Conservation (phyloP, 352 stramenopile species). For the Globisporangium mamillatum region DNA sequence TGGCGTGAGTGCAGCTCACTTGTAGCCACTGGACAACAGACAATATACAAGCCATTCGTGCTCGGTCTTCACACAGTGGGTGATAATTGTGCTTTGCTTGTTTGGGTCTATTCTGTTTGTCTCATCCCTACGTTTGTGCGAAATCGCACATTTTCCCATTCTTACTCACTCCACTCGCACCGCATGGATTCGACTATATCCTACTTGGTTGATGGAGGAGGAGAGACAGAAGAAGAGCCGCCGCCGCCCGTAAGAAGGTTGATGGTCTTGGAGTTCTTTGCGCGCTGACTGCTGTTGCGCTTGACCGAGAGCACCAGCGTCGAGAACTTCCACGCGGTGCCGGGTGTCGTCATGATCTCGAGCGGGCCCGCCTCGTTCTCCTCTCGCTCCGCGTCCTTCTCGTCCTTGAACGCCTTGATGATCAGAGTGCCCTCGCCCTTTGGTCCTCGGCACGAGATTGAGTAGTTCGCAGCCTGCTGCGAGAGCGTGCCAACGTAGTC, state of each 20-base stretch:
- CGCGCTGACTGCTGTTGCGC: conserved; percentile 51
- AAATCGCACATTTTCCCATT: neutral
- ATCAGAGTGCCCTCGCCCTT: conserved; percentile 71
- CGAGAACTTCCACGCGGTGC: conserved; percentile 75
- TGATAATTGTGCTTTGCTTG: neutral
- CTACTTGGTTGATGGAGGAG: neutral
- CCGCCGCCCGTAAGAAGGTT: conserved; percentile 33
- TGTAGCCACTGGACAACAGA: neutral
- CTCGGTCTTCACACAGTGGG: neutral
- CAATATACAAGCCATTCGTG: neutral
- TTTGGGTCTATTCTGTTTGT: conserved; percentile 14
- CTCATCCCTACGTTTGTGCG: neutral
- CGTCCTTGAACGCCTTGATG: conserved; percentile 72
- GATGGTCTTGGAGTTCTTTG: conserved; percentile 66
- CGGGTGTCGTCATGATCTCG: conserved; percentile 52
- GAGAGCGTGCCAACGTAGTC: conserved; percentile 68
- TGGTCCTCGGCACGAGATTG: conserved; percentile 56
- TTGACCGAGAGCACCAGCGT: conserved; percentile 62
- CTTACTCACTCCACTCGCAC: neutral
- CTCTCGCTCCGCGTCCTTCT: conserved; percentile 19
- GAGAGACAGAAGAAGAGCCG: neutral
- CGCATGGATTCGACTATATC: neutral
- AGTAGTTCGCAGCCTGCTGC: conserved; percentile 61
- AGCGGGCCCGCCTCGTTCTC: conserved; percentile 2
- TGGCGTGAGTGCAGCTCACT: conserved; percentile 16